These are phyloP conservation scores for Paramecium sexaurelia DNA, from an alignment of 73 alveolate genomes.

Conservation along the genomic window DNA sequence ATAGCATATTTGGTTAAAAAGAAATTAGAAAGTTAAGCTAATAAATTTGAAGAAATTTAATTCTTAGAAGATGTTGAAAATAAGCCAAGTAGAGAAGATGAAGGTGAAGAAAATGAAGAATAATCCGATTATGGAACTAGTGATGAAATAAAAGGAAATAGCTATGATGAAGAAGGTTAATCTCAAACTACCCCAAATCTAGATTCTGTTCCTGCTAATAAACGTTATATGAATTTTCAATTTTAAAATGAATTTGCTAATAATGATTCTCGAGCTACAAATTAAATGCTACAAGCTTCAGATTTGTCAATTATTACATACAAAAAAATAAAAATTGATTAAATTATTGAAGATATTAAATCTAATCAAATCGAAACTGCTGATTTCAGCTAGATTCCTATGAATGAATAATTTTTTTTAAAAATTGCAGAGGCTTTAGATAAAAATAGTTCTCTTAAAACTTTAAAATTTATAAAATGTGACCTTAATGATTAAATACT, in stretches of 20 bases:
- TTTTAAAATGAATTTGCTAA: background rate
- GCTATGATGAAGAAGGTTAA: background rate
- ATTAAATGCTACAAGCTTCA: background rate
- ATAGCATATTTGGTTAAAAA: background rate
- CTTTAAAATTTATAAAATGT: constrained; percentile 1
- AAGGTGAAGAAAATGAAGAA: background rate
- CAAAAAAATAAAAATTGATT: background rate
- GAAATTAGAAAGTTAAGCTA: background rate
- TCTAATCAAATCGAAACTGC: background rate
- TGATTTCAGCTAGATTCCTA: constrained; percentile 40
- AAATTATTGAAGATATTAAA: background rate
- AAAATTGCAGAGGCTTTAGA: background rate
- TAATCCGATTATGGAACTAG: background rate
- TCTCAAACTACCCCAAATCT: background rate
- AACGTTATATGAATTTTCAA: background rate
- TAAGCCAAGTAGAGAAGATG: background rate
- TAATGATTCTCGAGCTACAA: background rate
- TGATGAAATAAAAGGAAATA: background rate
- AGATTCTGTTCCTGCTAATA: background rate
- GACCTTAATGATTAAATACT: constrained; percentile 14
- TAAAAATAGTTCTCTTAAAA: background rate
- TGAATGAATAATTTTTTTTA: background rate
- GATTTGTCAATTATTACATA: background rate
- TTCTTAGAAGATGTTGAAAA: background rate
- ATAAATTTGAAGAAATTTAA: background rate